Conservation (phyloP, 257 asterid genomes). For the Rehmannia glutinosa region DNA sequence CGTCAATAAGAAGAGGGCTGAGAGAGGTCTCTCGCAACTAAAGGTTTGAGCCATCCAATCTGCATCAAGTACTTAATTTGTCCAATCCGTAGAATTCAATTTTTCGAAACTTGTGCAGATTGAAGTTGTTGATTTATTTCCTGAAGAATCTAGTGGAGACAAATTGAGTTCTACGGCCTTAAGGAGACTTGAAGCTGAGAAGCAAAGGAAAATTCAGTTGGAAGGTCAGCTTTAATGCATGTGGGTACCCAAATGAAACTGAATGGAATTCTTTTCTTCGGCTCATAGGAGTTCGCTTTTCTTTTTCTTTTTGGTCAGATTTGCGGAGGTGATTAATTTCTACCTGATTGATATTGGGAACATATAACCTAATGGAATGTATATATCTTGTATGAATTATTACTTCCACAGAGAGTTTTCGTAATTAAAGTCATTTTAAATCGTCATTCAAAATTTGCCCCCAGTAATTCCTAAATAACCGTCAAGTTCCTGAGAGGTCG, state of each 20-base stretch:
- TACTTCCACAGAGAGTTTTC: neutral
- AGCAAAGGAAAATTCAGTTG: constrained; percentile 29
- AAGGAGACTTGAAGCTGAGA: constrained; percentile 70
- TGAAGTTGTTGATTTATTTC: constrained; percentile 76
- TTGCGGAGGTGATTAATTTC: constrained; percentile 11
- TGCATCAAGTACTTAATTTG: neutral
- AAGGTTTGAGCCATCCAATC: constrained; percentile 37
- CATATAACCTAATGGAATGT: neutral
- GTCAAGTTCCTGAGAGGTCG: no score
- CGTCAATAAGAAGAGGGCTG: constrained; percentile 79
- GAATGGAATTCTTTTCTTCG: neutral
- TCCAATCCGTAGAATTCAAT: neutral
- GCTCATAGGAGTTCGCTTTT: neutral
- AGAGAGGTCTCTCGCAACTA: constrained; percentile 66
- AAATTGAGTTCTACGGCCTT: constrained; percentile 80
- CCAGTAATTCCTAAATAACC: no score
- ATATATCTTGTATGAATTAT: neutral
- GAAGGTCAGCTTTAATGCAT: constrained; percentile 26
- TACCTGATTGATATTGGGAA: neutral
- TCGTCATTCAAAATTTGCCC: no score
- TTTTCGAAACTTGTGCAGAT: constrained; percentile 39
- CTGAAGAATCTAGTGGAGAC: constrained; percentile 57
- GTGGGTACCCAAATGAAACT: neutral
- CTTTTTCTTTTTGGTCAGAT: neutral
- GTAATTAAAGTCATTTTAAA: neutral